Conservation (phyloP, 2,329 filamentous ascomycete genomes). For the Cercospora sp. region DNA sequence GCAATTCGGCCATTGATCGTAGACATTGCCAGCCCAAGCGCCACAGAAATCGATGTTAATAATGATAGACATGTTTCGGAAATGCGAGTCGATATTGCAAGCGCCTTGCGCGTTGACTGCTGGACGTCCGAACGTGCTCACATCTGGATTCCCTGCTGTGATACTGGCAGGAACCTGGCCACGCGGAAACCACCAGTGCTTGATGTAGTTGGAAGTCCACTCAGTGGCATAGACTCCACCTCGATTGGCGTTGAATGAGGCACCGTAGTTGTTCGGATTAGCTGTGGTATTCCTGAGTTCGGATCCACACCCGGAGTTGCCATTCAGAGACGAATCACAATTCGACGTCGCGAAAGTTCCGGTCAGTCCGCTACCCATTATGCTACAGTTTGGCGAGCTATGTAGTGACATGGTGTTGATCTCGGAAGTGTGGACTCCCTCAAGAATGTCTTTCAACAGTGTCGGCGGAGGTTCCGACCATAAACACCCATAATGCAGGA, state of each 20-base stretch:
- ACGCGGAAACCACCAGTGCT: conserved; percentile 41
- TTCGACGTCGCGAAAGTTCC: conserved; percentile 32
- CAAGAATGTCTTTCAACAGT: conserved; percentile 42
- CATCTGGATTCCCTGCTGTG: conserved; percentile 53
- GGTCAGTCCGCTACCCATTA: conserved; percentile 36
- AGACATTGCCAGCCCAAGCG: conserved; percentile 39
- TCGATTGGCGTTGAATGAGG: conserved; percentile 33
- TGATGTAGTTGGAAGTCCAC: conserved; percentile 39
- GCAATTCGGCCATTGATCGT: conserved; percentile 32
- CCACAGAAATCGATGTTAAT: conserved; percentile 47
- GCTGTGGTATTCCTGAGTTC: conserved; percentile 22
- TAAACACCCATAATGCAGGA: neutral
- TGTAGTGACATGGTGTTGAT: conserved; percentile 38
- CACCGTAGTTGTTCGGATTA: conserved; percentile 39
- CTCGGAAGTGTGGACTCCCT: conserved; percentile 37
- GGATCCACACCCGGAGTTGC: conserved; percentile 38
- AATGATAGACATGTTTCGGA: conserved; percentile 43
- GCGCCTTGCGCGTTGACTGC: conserved; percentile 60
- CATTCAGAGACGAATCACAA: conserved; percentile 32
- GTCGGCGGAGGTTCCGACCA: neutral
- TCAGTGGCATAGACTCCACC: conserved; percentile 42
- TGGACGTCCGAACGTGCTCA: conserved; percentile 62
- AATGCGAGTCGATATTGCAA: conserved; percentile 42
- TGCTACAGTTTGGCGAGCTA: conserved; percentile 35
- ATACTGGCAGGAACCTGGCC: conserved; percentile 46